phyloP scores from a whole-genome alignment of 2,329 filamentous ascomycete species.

The Dactylonectria macrodidyma region DNA sequence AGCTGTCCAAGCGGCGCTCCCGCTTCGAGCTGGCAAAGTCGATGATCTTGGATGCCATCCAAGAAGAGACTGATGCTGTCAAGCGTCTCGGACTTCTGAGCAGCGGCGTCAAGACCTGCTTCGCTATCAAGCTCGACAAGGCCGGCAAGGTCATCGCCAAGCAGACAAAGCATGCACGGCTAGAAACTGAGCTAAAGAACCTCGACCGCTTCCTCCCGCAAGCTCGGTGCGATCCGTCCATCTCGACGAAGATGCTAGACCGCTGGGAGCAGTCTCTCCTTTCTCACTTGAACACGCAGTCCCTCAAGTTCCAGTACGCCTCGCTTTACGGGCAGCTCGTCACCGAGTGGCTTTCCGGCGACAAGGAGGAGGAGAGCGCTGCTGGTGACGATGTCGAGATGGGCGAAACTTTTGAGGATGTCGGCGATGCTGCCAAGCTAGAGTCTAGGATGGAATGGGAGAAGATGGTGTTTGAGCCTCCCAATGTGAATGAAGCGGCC shows the following conservation, averaged over 20 bases:
- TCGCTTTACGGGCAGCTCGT: slow-evolving; percentile 62
- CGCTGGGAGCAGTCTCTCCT: slow-evolving; percentile 55
- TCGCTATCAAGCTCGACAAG: slow-evolving; percentile 51
- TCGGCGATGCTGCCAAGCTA: slow-evolving; percentile 58
- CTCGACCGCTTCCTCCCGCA: slow-evolving; percentile 58
- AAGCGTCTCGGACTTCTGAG: slow-evolving; percentile 52
- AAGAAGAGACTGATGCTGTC: slow-evolving; percentile 46
- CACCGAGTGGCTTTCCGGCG: slow-evolving; percentile 61
- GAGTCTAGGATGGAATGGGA: slow-evolving; percentile 60
- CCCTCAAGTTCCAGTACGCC: slow-evolving; percentile 60
- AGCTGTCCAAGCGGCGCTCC: slow-evolving; percentile 58
- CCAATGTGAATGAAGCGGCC: slow-evolving; percentile 53
- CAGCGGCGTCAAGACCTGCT: slow-evolving; percentile 55
- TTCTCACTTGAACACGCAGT: slow-evolving; percentile 57
- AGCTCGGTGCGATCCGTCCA: slow-evolving; percentile 57
- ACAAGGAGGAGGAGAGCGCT: slow-evolving; percentile 35
- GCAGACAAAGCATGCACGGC: slow-evolving; percentile 43
- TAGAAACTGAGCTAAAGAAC: slow-evolving; percentile 56
- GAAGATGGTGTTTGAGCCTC: slow-evolving; percentile 58
- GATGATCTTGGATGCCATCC: slow-evolving; percentile 48
- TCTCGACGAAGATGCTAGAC: slow-evolving; percentile 53
- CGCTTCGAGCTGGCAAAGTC: slow-evolving; percentile 55
- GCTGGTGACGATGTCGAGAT: slow-evolving; percentile 45
- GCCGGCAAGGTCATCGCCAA: slow-evolving; percentile 41
- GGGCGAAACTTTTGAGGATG: slow-evolving; percentile 57